Conservation (phyloP, 2,329 filamentous ascomycete species). For the Penicillium janthinellum region DNA sequence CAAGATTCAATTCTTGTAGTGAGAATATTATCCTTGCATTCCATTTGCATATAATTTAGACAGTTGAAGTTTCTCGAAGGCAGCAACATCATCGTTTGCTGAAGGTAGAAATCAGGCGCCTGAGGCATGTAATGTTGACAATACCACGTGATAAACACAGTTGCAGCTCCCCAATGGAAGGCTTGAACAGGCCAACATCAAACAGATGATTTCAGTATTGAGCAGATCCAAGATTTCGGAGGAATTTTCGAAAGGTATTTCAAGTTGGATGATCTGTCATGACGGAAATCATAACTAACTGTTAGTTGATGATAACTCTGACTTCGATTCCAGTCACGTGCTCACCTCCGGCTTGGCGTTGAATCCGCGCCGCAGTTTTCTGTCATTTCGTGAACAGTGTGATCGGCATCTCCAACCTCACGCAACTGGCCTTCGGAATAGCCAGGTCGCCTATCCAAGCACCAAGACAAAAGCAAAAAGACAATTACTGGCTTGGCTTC, state of each 20-base stretch:
- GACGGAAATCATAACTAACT: not conserved
- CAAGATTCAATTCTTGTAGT: not conserved
- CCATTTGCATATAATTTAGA: no score
- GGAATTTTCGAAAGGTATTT: not conserved
- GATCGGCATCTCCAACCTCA: constrained; percentile 8
- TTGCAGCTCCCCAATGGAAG: no score
- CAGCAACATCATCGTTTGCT: not conserved
- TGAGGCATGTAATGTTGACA: not conserved
- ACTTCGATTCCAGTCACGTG: constrained; percentile 27
- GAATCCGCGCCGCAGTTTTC: constrained; percentile 42
- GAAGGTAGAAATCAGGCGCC: not conserved
- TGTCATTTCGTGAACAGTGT: constrained; percentile 21
- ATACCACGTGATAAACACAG: not conserved
- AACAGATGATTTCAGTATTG: no score
- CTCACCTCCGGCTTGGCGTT: constrained; percentile 39
- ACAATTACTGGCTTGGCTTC: not conserved
- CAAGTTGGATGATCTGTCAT: not conserved
- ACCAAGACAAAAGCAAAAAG: not conserved
- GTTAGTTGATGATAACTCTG: no score
- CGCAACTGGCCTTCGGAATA: not conserved
- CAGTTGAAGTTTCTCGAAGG: not conserved
- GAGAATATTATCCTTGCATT: no score
- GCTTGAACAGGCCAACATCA: no score
- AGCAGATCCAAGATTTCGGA: no score
- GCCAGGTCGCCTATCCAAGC: not conserved